A percentile compares a stretch with the other conserved stretches of the same genome.
These are phyloP conservation scores for Mortierella hygrophila DNA, from an alignment of 192 early-diverging fungal genomes.

Conservation along the genomic window DNA sequence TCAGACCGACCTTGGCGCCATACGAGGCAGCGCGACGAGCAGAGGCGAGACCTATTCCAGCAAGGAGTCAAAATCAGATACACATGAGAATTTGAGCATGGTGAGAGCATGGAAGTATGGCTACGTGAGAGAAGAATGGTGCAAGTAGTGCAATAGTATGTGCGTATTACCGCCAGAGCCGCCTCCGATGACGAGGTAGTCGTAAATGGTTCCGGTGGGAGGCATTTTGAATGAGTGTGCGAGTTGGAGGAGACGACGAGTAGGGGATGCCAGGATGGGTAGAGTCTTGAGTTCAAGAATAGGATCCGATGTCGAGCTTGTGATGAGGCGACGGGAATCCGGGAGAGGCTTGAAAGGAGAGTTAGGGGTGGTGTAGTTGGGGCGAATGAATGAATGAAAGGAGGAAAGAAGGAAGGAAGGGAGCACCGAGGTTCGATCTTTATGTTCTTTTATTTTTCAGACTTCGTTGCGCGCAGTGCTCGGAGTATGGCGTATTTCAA, in stretches of 20 bases:
- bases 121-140: not conserved
- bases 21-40: constrained; percentile 93
- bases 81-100: not conserved
- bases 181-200: constrained; percentile 97
- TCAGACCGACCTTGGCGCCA: constrained; percentile 90
- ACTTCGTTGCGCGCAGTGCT: not conserved
- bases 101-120: not conserved
- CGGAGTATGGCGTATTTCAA: not conserved
- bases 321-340: constrained; percentile 39
- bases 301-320: constrained; percentile 45
- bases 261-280: constrained; percentile 39
- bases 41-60: constrained; percentile 81
- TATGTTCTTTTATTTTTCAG: constrained; percentile 1
- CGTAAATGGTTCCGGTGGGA: constrained; percentile 70
- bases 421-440: too few species aligned
- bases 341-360: not conserved
- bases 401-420: not conserved
- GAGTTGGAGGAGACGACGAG: constrained; percentile 50
- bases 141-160: not conserved
- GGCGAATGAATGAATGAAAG: constrained; percentile 7
- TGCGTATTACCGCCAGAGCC: constrained; percentile 72
- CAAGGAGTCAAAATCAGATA: not conserved
- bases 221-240: constrained; percentile 52
- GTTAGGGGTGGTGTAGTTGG: not conserved
- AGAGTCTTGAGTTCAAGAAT: not conserved